A percentile compares a stretch with the other conserved stretches of the same genome.
Evolutionary conservation across 1,139 yeast genomes (phyloP).

Genomic region (Saccharomycopsis phalli): DNA sequence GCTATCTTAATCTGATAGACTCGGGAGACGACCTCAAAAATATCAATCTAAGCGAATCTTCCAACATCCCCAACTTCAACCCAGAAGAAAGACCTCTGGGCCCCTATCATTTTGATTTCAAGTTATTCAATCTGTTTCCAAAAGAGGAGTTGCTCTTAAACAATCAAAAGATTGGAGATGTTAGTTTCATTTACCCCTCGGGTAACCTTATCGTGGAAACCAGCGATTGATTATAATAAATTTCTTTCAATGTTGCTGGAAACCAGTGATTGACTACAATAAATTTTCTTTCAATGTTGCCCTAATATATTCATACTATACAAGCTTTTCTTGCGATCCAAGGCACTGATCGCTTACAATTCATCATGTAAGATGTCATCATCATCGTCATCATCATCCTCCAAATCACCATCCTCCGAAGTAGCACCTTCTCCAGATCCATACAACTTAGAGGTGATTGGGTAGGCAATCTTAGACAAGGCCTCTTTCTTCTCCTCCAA

Average conservation of each 20-base stretch:
- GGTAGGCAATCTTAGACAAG: conserved; percentile 76
- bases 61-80: conserved; percentile 6
- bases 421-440: conserved; percentile 44
- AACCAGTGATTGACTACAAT: background rate
- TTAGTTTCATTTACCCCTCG: conserved; percentile 44
- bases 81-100: conserved; percentile 33
- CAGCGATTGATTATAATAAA: conserved; percentile 17
- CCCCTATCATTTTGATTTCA: conserved; percentile 2
- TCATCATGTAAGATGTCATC: conserved; percentile 47
- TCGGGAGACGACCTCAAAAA: conserved; percentile 9
- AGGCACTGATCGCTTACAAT: conserved; percentile 30
- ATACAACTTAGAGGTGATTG: conserved; percentile 87
- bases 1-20: conserved; percentile 4
- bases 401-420: conserved; percentile 50
- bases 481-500: conserved; percentile 89
- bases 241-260: background rate
- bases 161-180: conserved; percentile 31
- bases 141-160: conserved; percentile 1
- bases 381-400: conserved; percentile 52
- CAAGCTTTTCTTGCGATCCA: no score
- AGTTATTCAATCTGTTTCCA: conserved; percentile 11
- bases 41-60: conserved; percentile 1
- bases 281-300: background rate
- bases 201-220: conserved; percentile 51
- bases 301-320: background rate